These are phyloP conservation scores for Lepidium sativum DNA, from an alignment of 345 rosid genomes.

Conservation along the genomic window DNA sequence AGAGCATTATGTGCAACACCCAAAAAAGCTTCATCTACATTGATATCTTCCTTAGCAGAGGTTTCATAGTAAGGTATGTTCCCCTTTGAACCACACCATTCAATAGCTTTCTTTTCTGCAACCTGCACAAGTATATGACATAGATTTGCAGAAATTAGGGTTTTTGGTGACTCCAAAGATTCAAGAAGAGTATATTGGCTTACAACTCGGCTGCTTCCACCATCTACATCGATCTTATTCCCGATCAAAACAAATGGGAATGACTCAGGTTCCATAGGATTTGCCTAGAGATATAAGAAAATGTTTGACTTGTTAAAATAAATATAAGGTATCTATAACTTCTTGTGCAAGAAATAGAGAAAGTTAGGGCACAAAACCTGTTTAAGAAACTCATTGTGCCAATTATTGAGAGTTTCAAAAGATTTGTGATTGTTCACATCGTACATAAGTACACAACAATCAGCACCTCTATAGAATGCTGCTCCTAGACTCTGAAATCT, in stretches of 20 bases:
- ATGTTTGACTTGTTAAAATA: not conserved
- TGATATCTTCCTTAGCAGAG: slow-evolving; percentile 68
- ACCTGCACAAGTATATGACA: slow-evolving; percentile 33
- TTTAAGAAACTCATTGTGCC: slow-evolving; percentile 68
- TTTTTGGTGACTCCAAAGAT: not conserved
- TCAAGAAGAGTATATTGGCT: not conserved
- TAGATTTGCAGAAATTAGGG: not conserved
- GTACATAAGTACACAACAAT: slow-evolving; percentile 71
- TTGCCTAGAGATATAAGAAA: slow-evolving; percentile 36
- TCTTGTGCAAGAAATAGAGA: not conserved
- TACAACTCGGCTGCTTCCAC: slow-evolving; percentile 59
- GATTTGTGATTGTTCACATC: slow-evolving; percentile 60
- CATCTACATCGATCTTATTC: slow-evolving; percentile 68
- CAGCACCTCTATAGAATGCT: slow-evolving; percentile 88
- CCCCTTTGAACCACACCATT: slow-evolving; percentile 67
- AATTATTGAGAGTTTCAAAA: slow-evolving; percentile 55
- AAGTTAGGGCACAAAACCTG: slow-evolving; percentile 46
- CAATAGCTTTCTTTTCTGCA: slow-evolving; percentile 55
- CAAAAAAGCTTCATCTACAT: slow-evolving; percentile 70
- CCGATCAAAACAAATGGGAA: slow-evolving; percentile 74
- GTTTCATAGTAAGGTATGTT: slow-evolving; percentile 71
- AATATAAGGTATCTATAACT: not conserved
- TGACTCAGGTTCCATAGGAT: slow-evolving; percentile 44
- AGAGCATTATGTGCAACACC: slow-evolving; percentile 53
- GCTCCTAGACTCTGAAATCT: slow-evolving; percentile 83